These are phyloP conservation scores for Arabis hirsuta DNA, from an alignment of 345 rosid species.

Conservation along the genomic window DNA sequence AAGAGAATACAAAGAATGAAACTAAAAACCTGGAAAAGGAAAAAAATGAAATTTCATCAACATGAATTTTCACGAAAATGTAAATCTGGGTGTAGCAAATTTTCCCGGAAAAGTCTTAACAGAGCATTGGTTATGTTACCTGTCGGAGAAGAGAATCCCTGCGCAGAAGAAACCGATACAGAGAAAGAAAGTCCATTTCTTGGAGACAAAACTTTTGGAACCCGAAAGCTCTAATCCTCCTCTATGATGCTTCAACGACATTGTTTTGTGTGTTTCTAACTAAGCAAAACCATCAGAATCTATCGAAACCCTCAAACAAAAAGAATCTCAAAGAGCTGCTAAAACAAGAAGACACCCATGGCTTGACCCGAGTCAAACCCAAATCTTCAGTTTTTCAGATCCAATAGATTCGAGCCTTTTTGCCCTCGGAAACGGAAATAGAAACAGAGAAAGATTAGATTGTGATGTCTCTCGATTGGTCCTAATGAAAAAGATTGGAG, in stretches of 20 bases:
- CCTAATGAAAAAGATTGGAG: constrained; percentile 23
- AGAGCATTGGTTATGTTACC: constrained; percentile 51
- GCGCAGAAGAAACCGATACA: constrained; percentile 93
- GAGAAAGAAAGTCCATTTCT: constrained; percentile 80
- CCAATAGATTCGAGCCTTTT: constrained; percentile 31
- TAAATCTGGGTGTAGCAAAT: constrained; percentile 6
- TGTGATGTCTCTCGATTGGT: constrained; percentile 24
- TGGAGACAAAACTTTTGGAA: constrained; percentile 59
- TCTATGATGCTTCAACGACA: constrained; percentile 47
- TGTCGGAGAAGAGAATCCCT: constrained; percentile 88
- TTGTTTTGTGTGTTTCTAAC: constrained; percentile 10
- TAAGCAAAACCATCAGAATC: background rate
- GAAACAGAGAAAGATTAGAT: background rate
- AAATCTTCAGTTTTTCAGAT: constrained; percentile 33
- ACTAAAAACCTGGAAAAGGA: background rate
- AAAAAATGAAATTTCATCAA: background rate
- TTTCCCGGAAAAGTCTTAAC: constrained; percentile 14
- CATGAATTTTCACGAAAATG: background rate
- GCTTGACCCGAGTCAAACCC: constrained; percentile 22
- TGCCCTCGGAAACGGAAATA: constrained; percentile 15
- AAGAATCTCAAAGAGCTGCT: constrained; percentile 20
- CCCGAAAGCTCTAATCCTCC: constrained; percentile 45
- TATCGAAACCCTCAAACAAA: background rate
- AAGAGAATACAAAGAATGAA: background rate
- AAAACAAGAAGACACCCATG: constrained; percentile 17